These are phyloP conservation scores for Mycena citricolor DNA, from an alignment of 1,284 basidiomycete species.

Conservation along the genomic window DNA sequence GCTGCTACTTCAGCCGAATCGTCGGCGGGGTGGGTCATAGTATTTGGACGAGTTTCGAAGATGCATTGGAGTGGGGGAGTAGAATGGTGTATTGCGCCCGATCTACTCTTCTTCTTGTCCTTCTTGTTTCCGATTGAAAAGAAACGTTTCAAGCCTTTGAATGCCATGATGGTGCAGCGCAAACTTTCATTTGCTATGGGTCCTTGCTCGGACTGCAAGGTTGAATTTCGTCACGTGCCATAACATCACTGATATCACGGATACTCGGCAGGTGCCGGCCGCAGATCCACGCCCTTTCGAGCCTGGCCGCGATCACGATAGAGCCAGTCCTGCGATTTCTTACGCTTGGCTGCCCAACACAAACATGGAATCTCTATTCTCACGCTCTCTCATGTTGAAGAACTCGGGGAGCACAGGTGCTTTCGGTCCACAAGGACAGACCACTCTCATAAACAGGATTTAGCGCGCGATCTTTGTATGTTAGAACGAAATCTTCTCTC, in stretches of 20 bases:
- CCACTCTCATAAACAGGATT: conserved; percentile 14
- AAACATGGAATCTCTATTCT: conserved; percentile 1
- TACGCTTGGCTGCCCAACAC: conserved; percentile 4
- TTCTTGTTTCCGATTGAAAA: conserved; percentile 69
- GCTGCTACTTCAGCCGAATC: conserved; percentile 49
- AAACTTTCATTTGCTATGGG: conserved; percentile 1
- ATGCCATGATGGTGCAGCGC: conserved; percentile 32
- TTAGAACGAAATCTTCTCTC: conserved; percentile 71
- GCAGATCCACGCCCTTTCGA: too few species aligned
- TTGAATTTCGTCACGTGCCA: neutral
- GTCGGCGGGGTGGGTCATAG: too few species aligned
- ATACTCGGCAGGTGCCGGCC: too few species aligned
- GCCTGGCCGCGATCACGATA: too few species aligned
- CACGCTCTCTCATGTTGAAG: conserved; percentile 22
- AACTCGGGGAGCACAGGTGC: conserved; percentile 36
- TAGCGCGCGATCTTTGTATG: conserved; percentile 71
- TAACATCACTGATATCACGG: too few species aligned
- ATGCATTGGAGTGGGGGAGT: conserved; percentile 28
- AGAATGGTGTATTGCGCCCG: conserved; percentile 30
- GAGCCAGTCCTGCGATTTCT: too few species aligned
- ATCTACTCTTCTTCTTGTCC: conserved; percentile 43
- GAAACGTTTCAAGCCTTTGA: conserved; percentile 71
- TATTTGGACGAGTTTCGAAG: conserved; percentile 29
- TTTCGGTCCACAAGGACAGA: neutral
- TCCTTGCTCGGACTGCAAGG: neutral